phyloP scores from a whole-genome alignment of 345 rosid genomes.

The Populus nigra region DNA sequence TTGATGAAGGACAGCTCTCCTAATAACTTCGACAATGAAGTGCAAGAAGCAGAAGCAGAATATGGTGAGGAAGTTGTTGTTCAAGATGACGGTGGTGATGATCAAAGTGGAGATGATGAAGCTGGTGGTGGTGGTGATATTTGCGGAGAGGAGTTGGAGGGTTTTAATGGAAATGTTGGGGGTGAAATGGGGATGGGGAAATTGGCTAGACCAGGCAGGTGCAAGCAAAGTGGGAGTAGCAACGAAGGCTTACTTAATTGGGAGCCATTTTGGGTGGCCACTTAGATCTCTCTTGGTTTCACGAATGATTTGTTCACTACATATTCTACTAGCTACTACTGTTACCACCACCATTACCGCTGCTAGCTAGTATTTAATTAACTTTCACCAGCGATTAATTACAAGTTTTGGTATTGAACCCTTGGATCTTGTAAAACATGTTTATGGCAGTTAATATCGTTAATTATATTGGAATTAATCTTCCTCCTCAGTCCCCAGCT shows the following conservation, averaged over 20 bases:
- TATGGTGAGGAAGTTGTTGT: neutral
- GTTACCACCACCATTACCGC: too few species aligned
- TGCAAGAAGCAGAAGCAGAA: conserved; percentile 2
- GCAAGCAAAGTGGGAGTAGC: conserved; percentile 20
- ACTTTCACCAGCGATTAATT: neutral
- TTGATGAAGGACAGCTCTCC: neutral
- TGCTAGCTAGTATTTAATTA: neutral
- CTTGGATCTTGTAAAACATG: conserved; percentile 9
- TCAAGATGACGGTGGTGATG: neutral
- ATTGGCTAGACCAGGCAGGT: conserved; percentile 4
- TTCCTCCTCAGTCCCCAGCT: too few species aligned
- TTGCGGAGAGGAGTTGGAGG: neutral
- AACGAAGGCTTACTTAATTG: conserved; percentile 5
- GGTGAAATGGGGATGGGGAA: conserved; percentile 15
- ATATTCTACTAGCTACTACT: too few species aligned
- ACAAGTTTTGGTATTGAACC: neutral
- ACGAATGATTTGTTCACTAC: neutral
- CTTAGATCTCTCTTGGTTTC: neutral
- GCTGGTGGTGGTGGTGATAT: neutral
- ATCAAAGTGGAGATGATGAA: neutral
- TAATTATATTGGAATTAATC: conserved; percentile 1
- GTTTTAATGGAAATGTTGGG: neutral
- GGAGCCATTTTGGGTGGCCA: conserved; percentile 21
- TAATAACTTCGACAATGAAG: neutral
- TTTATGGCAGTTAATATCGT: conserved; percentile 24